These are phyloP conservation scores for Phytophthora lateralis DNA, from an alignment of 352 stramenopile genomes.

Conservation along the genomic window DNA sequence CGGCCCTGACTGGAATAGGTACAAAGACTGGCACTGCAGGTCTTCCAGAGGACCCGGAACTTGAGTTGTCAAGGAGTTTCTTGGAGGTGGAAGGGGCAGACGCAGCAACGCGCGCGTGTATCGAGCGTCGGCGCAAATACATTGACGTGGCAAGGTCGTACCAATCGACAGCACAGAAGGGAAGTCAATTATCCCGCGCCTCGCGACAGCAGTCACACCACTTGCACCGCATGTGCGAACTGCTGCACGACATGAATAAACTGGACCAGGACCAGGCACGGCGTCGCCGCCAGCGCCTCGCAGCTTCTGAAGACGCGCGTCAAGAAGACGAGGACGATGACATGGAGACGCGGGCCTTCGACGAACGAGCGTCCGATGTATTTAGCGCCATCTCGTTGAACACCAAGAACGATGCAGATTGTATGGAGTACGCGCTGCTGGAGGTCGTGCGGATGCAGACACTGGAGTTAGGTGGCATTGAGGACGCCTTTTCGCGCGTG, in stretches of 20 bases:
- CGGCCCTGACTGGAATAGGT: conserved; percentile 51
- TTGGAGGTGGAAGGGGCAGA: conserved; percentile 32
- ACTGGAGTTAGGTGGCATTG: conserved; percentile 72
- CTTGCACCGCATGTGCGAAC: conserved; percentile 71
- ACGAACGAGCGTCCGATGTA: conserved; percentile 69
- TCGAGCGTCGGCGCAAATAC: conserved; percentile 67
- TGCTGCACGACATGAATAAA: conserved; percentile 74
- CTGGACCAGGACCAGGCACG: conserved; percentile 61
- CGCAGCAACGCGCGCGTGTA: conserved; percentile 22
- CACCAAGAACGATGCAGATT: conserved; percentile 77
- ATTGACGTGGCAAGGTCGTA: conserved; percentile 71
- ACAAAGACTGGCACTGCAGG: conserved; percentile 36
- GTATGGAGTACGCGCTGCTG: conserved; percentile 81
- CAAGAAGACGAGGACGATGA: conserved; percentile 55
- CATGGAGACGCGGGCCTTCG: conserved; percentile 73
- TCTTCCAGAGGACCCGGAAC: conserved; percentile 27
- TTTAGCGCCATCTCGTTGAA: conserved; percentile 75
- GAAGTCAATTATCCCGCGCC: conserved; percentile 60
- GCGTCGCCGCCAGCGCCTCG: conserved; percentile 41
- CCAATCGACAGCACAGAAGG: conserved; percentile 62
- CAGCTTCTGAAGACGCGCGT: conserved; percentile 26
- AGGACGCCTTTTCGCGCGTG: conserved; percentile 73
- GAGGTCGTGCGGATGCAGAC: conserved; percentile 86
- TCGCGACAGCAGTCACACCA: conserved; percentile 71
- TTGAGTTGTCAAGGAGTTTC: conserved; percentile 70